Percentiles rank a stretch among this genome's conserved stretches.
Evolutionary conservation across 768 basidiomycete species (phyloP).

Genomic region (Lactarius quietus): DNA sequence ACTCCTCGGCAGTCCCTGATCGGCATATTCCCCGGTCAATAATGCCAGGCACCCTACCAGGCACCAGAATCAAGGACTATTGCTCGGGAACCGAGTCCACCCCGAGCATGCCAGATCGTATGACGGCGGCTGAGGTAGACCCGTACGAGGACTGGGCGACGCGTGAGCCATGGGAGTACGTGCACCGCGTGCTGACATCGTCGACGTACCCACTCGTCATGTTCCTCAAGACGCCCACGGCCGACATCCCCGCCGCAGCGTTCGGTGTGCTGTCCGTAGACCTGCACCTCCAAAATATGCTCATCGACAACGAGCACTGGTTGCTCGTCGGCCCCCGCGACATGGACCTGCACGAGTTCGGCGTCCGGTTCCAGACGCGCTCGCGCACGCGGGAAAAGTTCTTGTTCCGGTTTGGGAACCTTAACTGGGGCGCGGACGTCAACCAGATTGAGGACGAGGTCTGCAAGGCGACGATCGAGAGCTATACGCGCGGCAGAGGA

Average conservation of each 20-base stretch:
- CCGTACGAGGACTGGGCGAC: constrained; percentile 20
- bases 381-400: constrained; percentile 6
- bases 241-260: constrained; percentile 7
- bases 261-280: constrained; percentile 1
- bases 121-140: not conserved
- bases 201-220: constrained; percentile 14
- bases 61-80: not conserved
- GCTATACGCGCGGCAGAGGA: not conserved
- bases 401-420: constrained; percentile 8
- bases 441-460: constrained; percentile 20
- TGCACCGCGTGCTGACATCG: constrained; percentile 20
- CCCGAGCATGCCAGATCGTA: not conserved
- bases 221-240: constrained; percentile 16
- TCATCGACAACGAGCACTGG: constrained; percentile 21
- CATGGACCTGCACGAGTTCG: constrained; percentile 9
- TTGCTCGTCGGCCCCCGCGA: constrained; percentile 8
- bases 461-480: constrained; percentile 6
- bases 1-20: not conserved
- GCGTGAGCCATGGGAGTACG: constrained; percentile 22
- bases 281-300: constrained; percentile 7
- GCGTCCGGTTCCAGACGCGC: constrained; percentile 10
- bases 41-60: constrained; percentile 18
- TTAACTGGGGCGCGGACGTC: constrained; percentile 19
- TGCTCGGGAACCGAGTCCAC: not conserved
- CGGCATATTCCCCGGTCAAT: not conserved